Base-by-base conservation (phyloP, 2,329 filamentous ascomycete genomes). In the Fusarium longipes region DNA sequence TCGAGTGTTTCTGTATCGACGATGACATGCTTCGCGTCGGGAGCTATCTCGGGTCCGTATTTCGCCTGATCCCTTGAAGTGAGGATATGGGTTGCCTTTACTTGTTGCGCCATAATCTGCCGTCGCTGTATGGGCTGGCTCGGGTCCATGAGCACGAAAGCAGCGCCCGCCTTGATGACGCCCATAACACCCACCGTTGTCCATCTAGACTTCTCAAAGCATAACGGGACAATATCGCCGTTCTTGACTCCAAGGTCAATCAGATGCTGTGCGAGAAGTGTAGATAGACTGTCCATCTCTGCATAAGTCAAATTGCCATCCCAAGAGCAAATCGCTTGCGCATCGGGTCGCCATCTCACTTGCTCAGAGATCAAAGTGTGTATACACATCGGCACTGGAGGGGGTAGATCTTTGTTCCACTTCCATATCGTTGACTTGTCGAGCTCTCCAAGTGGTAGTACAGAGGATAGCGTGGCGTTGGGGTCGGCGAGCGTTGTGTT, bases 81-180 rank as follows among this genome's bases (percentile, higher is more conserved):
- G 33, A 70, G 56, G 10, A 74, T 56, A 7, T 72, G 55, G 2
- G 45, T 59, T 17, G 72, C 63, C 6, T 60, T 42, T 3, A 73
- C 70, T 22, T 73, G 70, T 0, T 60, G 30, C 0, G 68, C 68
- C 70, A 73, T 73, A 6, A 63, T 48, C 32, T 73, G 70, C 7
- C 70, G 66, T 55, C 70, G 44, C 42, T 73, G 63, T 0, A 73
- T 65, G 0, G 70, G 70, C n/a, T 73, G 67, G 14, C 66, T 73
- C 0, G 72, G 70, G 20, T 79, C 75, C 53, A 78, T 69, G 11
- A 75, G 63, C 0, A 75, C 72, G 65, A 75, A 78, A 3, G 75
- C 77, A 5, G 73, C 77, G 8, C 78, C 78, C 9, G 75, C 72
- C 63, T 77, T 77, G 27, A 77, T 64, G 20, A 79, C 67, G 0